These are phyloP conservation scores for Cudoniella acicularis DNA, from an alignment of 495 filamentous ascomycete species.

Conservation along the genomic window DNA sequence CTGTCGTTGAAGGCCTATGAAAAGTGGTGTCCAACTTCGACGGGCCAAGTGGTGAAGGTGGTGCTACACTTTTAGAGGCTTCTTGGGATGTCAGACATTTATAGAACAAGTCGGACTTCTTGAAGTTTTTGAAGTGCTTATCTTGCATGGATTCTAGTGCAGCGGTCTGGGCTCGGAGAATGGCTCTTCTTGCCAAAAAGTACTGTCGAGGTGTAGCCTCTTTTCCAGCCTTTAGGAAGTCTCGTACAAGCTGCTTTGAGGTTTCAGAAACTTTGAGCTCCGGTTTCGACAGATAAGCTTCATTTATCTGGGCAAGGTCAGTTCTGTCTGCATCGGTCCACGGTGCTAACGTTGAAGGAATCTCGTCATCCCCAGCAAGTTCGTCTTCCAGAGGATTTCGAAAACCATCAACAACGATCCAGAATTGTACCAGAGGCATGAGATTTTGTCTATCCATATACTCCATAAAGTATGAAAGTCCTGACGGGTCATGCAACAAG, in stretches of 20 bases:
- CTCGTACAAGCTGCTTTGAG: conserved; percentile 63
- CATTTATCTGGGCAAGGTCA: conserved; percentile 85
- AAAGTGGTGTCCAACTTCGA: conserved; percentile 9
- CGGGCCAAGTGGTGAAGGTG: conserved; percentile 16
- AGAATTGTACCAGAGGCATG: conserved; percentile 93
- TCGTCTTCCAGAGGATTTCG: conserved; percentile 96
- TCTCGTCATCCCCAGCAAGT: conserved; percentile 59
- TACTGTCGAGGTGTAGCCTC: conserved; percentile 78
- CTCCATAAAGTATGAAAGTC: conserved; percentile 98
- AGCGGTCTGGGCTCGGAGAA: conserved; percentile 76
- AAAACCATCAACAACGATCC: conserved; percentile 96
- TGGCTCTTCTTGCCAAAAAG: conserved; percentile 73
- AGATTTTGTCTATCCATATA: conserved; percentile 92
- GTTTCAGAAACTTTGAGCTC: conserved; percentile 74
- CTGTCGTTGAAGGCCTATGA: conserved; percentile 6
- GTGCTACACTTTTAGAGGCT: conserved; percentile 44
- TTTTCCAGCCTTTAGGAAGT: conserved; percentile 73
- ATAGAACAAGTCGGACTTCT: conserved; percentile 87
- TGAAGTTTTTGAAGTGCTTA: conserved; percentile 78
- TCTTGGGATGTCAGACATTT: conserved; percentile 93
- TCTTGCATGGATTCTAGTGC: conserved; percentile 80
- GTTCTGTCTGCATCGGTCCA: conserved; percentile 85
- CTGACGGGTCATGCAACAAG: conserved; percentile 80
- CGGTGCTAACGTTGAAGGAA: conserved; percentile 54
- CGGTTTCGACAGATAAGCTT: conserved; percentile 76